phyloP scores from a whole-genome alignment of 2,329 filamentous ascomycete species.

The Nemania serpens region DNA sequence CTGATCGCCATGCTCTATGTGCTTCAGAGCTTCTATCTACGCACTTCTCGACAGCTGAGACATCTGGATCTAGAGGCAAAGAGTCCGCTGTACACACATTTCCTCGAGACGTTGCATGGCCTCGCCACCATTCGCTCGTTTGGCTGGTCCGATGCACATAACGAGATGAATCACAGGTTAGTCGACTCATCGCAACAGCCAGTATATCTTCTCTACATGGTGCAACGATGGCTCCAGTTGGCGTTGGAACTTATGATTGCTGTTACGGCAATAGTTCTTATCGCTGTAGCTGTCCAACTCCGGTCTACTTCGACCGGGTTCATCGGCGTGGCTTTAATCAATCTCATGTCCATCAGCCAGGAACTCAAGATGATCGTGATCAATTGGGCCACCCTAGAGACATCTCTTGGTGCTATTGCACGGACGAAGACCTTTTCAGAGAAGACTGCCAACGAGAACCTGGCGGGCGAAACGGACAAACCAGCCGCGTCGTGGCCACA shows the following conservation, averaged over 20 bases:
- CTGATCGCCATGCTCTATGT: background rate
- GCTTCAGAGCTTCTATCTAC: constrained; percentile 6
- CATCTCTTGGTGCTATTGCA: constrained; percentile 5
- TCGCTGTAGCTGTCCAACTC: constrained; percentile 3
- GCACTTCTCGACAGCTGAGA: constrained; percentile 2
- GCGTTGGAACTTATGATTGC: background rate
- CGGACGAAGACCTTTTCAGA: background rate
- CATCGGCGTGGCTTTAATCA: background rate
- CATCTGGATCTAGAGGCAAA: background rate
- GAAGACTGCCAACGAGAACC: background rate
- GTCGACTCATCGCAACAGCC: constrained; percentile 42
- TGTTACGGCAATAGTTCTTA: background rate
- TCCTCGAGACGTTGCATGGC: constrained; percentile 49
- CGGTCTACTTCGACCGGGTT: background rate
- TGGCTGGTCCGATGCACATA: constrained; percentile 45
- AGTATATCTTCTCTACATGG: constrained; percentile 42
- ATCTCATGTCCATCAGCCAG: background rate
- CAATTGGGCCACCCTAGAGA: constrained; percentile 1
- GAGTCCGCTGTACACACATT: constrained; percentile 41
- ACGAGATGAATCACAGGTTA: constrained; percentile 39
- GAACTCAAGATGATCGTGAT: background rate
- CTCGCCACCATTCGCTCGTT: constrained; percentile 53
- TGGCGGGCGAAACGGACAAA: background rate
- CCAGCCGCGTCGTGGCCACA: background rate
- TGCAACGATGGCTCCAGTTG: constrained; percentile 42